A percentile compares a stretch with the other conserved stretches of the same genome.
Conservation (phyloP, 2,329 filamentous ascomycete genomes). For the Aureobasidium sp. region DNA sequence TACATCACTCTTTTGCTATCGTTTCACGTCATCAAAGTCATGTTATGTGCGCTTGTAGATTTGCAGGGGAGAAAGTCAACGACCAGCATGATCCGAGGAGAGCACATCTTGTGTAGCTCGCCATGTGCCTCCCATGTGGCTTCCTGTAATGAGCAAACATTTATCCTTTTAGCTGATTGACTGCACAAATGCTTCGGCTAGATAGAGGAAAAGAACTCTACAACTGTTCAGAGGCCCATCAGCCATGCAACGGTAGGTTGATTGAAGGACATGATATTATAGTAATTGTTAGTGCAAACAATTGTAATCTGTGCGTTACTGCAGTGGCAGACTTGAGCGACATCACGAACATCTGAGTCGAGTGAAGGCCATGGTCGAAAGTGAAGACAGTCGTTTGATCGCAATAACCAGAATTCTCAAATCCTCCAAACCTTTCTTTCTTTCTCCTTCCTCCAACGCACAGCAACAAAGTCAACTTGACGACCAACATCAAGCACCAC, state of each 20-base stretch:
- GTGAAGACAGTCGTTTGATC: background rate
- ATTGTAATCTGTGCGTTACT: background rate
- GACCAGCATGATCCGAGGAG: too few species aligned
- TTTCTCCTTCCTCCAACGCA: background rate
- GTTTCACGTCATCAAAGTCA: too few species aligned
- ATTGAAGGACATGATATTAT: background rate
- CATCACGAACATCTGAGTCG: background rate
- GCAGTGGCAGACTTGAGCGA: background rate
- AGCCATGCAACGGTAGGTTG: background rate
- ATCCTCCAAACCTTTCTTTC: background rate
- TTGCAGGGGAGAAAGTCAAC: too few species aligned
- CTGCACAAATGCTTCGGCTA: too few species aligned
- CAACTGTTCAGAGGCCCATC: background rate
- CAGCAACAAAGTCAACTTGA: conserved; percentile 4
- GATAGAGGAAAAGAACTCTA: too few species aligned
- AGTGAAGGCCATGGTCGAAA: background rate
- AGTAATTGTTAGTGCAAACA: background rate
- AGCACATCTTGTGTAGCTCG: too few species aligned
- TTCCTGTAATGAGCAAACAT: too few species aligned
- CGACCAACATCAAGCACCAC: conserved; percentile 6
- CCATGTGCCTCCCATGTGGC: too few species aligned
- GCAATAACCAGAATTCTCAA: conserved; percentile 4
- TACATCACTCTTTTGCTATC: background rate
- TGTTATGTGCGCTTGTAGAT: too few species aligned
- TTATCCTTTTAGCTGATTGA: too few species aligned